phyloP scores from a whole-genome alignment of 2,329 filamentous ascomycete species.

The Bipolaris oryzae region DNA sequence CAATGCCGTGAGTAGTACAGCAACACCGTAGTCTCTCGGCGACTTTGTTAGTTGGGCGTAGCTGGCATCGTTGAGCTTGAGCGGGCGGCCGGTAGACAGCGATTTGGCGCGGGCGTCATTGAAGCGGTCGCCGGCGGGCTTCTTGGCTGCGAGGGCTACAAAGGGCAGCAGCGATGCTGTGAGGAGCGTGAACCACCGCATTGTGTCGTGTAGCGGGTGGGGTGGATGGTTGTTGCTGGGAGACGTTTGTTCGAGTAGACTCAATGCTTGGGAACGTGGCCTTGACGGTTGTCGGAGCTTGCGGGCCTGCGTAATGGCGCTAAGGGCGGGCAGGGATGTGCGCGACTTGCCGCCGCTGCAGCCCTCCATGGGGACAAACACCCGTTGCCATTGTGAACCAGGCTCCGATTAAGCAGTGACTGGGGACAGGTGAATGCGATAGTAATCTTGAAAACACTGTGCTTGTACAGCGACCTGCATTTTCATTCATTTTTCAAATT shows the following conservation, averaged over 20 bases:
- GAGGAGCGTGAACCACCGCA: constrained; percentile 69
- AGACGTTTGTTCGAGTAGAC: no score
- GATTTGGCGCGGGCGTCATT: constrained; percentile 72
- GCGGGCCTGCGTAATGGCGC: constrained; percentile 39
- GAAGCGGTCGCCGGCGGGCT: constrained; percentile 69
- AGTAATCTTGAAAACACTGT: background rate
- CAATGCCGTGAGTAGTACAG: constrained; percentile 84
- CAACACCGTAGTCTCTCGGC: constrained; percentile 83
- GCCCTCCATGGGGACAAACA: background rate
- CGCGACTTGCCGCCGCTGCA: background rate
- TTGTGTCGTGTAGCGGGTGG: constrained; percentile 53
- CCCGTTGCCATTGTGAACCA: background rate
- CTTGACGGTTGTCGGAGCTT: constrained; percentile 29
- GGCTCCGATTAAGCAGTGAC: background rate
- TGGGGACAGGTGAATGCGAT: background rate
- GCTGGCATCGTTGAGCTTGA: constrained; percentile 77
- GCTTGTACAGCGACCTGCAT: background rate
- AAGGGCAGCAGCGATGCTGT: constrained; percentile 67
- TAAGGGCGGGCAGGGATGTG: constrained; percentile 26
- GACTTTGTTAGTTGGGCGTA: constrained; percentile 77
- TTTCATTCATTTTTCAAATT: background rate
- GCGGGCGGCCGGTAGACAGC: constrained; percentile 63
- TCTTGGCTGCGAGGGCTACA: constrained; percentile 67
- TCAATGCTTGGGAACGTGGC: constrained; percentile 42
- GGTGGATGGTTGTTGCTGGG: constrained; percentile 13